These are phyloP conservation scores for Fonsecaea pugnacius DNA, from an alignment of 2,329 filamentous ascomycete genomes.

Conservation along the genomic window DNA sequence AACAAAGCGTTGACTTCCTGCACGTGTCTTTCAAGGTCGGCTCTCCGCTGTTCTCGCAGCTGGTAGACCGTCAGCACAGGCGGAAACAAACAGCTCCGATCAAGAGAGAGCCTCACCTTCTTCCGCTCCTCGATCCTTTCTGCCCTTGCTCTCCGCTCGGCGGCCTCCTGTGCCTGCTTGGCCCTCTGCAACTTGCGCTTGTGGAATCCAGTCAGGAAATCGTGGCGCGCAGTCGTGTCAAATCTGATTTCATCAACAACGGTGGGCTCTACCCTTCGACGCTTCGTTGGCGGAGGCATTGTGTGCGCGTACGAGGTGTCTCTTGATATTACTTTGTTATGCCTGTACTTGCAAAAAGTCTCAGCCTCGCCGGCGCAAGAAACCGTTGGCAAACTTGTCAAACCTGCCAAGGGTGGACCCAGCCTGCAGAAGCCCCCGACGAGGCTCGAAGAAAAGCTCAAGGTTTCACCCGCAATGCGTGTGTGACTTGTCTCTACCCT, in stretches of 20 bases:
- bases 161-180: slow-evolving; percentile 82
- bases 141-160: slow-evolving; percentile 74
- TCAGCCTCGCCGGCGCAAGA: not conserved
- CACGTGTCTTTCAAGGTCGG: slow-evolving; percentile 81
- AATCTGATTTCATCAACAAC: slow-evolving; percentile 81
- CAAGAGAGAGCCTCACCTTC: slow-evolving; percentile 62
- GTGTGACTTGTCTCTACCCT: too few species aligned
- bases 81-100: not conserved
- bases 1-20: slow-evolving; percentile 74
- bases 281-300: slow-evolving; percentile 67
- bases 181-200: slow-evolving; percentile 88
- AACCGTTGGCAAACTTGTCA: not conserved
- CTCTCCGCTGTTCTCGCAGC: slow-evolving; percentile 81
- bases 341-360: not conserved
- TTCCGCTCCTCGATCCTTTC: slow-evolving; percentile 75
- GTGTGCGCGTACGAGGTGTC: not conserved
- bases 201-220: slow-evolving; percentile 94
- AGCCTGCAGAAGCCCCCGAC: not conserved
- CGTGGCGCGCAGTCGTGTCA: slow-evolving; percentile 75
- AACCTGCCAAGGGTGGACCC: not conserved
- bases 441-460: too few species aligned
- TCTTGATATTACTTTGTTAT: not conserved
- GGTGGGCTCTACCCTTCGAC: slow-evolving; percentile 62
- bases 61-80: slow-evolving; percentile 46
- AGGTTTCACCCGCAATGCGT: too few species aligned